phyloP scores from a whole-genome alignment of 2,329 filamentous ascomycete genomes.

The Aspergillus caelatus region DNA sequence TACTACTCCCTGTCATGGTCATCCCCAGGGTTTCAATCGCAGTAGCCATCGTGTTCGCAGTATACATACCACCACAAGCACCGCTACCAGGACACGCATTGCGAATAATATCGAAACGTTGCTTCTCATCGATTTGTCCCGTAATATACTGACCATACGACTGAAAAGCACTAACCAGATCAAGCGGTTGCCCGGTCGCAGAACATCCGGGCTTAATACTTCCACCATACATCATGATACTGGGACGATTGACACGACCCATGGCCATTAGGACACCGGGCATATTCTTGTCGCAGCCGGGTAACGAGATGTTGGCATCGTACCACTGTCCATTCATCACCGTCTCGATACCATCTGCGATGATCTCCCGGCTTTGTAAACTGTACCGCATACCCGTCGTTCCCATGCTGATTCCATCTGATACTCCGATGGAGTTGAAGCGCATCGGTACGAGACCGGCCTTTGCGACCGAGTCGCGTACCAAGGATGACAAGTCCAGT shows the following conservation, averaged over 20 bases:
- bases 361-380: constrained; percentile 88
- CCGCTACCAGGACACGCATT: constrained; percentile 84
- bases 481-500: constrained; percentile 75
- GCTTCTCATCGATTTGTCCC: constrained; percentile 14
- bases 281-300: constrained; percentile 99
- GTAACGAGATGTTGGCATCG: constrained; percentile 90
- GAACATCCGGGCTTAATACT: constrained; percentile 88
- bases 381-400: constrained; percentile 94
- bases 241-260: constrained; percentile 86
- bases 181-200: constrained; percentile 67
- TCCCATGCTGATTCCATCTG: constrained; percentile 69
- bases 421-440: constrained; percentile 97
- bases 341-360: constrained; percentile 95
- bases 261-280: constrained; percentile 85
- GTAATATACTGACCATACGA: constrained; percentile 85
- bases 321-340: constrained; percentile 98
- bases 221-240: constrained; percentile 93
- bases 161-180: constrained; percentile 94
- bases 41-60: constrained; percentile 73
- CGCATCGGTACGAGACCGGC: constrained; percentile 86
- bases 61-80: constrained; percentile 86
- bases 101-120: constrained; percentile 21
- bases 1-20: constrained; percentile 77
- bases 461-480: constrained; percentile 68
- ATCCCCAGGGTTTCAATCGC: constrained; percentile 74